Conservation (phyloP, 106 monocot genomes). For the Posidonia australis region DNA sequence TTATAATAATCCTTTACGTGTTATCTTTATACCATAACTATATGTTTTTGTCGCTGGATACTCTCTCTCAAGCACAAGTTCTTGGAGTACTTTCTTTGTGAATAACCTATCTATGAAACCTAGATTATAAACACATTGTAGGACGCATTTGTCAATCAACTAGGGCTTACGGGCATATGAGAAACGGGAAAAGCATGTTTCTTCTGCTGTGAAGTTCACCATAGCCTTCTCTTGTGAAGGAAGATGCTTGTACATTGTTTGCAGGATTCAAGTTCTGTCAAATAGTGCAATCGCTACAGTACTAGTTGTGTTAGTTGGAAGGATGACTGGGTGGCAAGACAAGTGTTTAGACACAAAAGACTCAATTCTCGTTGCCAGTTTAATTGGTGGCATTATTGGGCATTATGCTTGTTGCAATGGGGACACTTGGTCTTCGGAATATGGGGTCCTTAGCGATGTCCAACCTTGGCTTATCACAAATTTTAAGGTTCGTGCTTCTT, state of each 20-base stretch:
- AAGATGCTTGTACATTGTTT: not conserved
- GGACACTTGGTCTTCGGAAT: constrained; percentile 95
- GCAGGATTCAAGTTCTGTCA: constrained; percentile 64
- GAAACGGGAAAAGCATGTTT: not conserved
- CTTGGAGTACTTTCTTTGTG: no score
- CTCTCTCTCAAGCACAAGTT: no score
- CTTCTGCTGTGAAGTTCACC: not conserved
- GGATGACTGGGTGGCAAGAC: constrained; percentile 35
- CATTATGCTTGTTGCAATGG: constrained; percentile 97
- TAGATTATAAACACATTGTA: no score
- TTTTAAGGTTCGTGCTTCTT: constrained; percentile 46
- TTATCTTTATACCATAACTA: no score
- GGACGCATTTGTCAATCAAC: no score
- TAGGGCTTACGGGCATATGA: no score
- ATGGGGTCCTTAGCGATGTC: constrained; percentile 63
- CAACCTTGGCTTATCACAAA: constrained; percentile 73
- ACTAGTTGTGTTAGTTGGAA: constrained; percentile 38
- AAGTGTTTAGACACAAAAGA: constrained; percentile 61
- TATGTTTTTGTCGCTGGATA: no score
- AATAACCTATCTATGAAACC: no score
- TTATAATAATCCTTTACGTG: no score
- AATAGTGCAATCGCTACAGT: constrained; percentile 67
- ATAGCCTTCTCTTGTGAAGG: not conserved
- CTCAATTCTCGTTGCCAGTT: constrained; percentile 47
- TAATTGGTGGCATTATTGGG: constrained; percentile 81